Base-by-base conservation (phyloP, 345 rosid genomes). In the Arabidopsis suecica region DNA sequence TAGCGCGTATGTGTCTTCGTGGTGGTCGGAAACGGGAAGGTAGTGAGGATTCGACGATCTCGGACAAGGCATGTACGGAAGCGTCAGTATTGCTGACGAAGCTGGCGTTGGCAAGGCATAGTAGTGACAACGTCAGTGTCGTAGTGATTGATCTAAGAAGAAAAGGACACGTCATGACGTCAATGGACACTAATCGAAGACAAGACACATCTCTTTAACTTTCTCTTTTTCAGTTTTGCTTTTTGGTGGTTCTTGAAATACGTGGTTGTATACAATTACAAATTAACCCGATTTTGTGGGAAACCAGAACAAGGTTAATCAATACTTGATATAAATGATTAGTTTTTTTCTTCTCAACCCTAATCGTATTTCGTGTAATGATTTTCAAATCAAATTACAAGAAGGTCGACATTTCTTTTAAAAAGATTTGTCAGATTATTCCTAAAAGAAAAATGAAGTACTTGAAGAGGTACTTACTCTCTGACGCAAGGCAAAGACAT, bases 111-210 rank as follows among this genome's bases (percentile, higher is more conserved):
- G 95, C 93, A 0, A 83, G 96, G 76, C 84, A 76, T 42, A 89
- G 95, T 40, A 41, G 84, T 40, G 98, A 94, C 75, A 94, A 94
- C 72, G 88, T 94, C 9, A 94, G 96, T 68, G 95, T 89, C 3
- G 87, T 94, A 0, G 98, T 94, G 3, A 84, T 91, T 28, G 97
- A 91, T 84, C 79, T 94, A 81, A 85, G 86, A 73, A 87, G 75
- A 56, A 73, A 80, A 12, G 72, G 64, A 36, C 74, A 7, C 67
- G 53, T n/a, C n/a, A n/a, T n/a, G n/a, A n/a, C n/a, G n/a, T 53
- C 9, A 14, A 1, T 40, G 75, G 66, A 51, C 65, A 50, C 79
- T 77, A 53, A 7, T 58, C 16, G 6, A 61, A 20, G 65, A 23
- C 18, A 59, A 66, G 53, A 66, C 51, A 37, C 44, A 3, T 6